Evolutionary conservation across 2,329 filamentous ascomycete species (phyloP), one percentile per base, ranked within the genome.

Genomic region (Sclerotinia glacialis): DNA sequence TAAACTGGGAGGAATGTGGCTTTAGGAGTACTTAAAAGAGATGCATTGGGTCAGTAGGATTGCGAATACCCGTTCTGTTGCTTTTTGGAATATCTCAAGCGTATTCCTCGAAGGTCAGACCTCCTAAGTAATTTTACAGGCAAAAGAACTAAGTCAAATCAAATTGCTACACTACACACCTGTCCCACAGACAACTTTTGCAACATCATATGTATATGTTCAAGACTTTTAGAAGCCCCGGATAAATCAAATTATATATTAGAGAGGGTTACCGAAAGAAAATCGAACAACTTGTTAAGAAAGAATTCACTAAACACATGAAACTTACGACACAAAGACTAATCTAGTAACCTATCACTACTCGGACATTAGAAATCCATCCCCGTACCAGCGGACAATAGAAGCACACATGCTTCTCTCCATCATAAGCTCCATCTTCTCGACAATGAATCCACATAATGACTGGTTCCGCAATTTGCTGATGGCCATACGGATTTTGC

Each of bases 1-100:
- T 61, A 50, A 23, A 26, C 21, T 60, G 34, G 40, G 9, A 37
- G 26, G 26, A 61, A 26, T 42, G 18, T 60, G 37, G 46, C 49
- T 44, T 60, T 26, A 42, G 46, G 64, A 40, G 46, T 53, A 23
- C 23, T 50, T 23, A 44, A 31, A 28, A 16, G 8, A 37, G 23
- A 31, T 50, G 12, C 3, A n/a, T 23, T 16, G 26, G 52, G 44
- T 42, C 16, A 12, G 46, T 44, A 61, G 64, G 64, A 65, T 50
- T 50, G 37, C n/a, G 49, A 52, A 61, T 60, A 65, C 64, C 55
- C 64, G 16, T 65, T 60, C 11, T 65, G 40, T 46, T 47, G 18
- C 18, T 49, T 42, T 60, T 40, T 21, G 23, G 6, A 26, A 50
- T 34, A 18, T 52, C 7, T 31, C 26, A 49, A 16, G 28, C 46